Conservation (phyloP, 2,329 filamentous ascomycete genomes). For the Cryphonectria naterciae region DNA sequence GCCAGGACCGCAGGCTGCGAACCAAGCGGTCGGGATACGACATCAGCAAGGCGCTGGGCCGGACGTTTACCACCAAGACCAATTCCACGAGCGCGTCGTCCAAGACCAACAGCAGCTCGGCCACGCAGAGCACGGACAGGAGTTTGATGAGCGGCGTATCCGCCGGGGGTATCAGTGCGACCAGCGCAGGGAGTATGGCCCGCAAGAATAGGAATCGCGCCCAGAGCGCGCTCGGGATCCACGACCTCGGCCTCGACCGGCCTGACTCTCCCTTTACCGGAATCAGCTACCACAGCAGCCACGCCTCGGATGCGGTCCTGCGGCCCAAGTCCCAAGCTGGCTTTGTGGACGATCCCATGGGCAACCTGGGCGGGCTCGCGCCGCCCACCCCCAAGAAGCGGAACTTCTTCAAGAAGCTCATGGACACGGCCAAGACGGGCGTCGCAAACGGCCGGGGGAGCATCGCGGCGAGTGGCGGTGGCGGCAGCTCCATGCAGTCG, state of each 20-base stretch:
- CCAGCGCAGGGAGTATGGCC: conserved; percentile 91
- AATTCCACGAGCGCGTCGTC: conserved; percentile 74
- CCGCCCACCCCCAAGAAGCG: conserved; percentile 77
- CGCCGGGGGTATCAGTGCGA: conserved; percentile 88
- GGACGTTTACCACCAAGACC: conserved; percentile 88
- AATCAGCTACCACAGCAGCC: conserved; percentile 89
- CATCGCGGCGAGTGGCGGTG: conserved; percentile 63
- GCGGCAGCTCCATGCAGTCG: conserved; percentile 42
- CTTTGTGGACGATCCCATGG: conserved; percentile 66
- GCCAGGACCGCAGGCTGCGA: conserved; percentile 53
- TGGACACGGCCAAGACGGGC: conserved; percentile 91
- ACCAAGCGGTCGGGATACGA: conserved; percentile 80
- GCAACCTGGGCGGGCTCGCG: conserved; percentile 77
- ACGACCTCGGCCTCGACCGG: conserved; percentile 58
- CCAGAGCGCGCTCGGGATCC: conserved; percentile 67
- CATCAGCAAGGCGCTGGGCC: conserved; percentile 69
- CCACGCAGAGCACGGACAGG: conserved; percentile 76
- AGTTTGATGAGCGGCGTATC: conserved; percentile 95
- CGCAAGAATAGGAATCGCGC: conserved; percentile 68
- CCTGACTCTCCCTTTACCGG: conserved; percentile 72
- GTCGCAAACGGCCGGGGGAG: conserved; percentile 88
- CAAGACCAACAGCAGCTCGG: conserved; percentile 68
- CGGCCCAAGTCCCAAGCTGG: conserved; percentile 69
- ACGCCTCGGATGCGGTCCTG: conserved; percentile 62
- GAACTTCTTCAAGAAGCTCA: conserved; percentile 93